Evolutionary conservation across 768 basidiomycete genomes (phyloP).

Genomic region (Amanita subjunquillea): DNA sequence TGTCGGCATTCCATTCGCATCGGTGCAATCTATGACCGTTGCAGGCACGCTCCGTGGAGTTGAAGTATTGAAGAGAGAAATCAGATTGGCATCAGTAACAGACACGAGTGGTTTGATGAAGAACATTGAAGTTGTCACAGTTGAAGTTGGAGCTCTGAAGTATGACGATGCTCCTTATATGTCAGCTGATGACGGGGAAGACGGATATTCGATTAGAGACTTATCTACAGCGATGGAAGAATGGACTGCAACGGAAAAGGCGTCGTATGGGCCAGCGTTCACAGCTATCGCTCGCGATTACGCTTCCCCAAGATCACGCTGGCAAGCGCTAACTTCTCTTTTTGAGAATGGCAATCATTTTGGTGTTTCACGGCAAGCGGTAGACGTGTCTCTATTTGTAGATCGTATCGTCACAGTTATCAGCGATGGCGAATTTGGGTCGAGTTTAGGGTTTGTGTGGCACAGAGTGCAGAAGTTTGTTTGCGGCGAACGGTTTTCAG

Average conservation of each 20-base stretch:
- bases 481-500: conserved; percentile 55
- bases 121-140: conserved; percentile 58
- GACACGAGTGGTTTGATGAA: conserved; percentile 49
- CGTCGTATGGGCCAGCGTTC: conserved; percentile 66
- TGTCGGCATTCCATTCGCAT: conserved; percentile 62
- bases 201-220: conserved; percentile 4
- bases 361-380: conserved; percentile 39
- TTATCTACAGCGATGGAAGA: conserved; percentile 46
- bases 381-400: conserved; percentile 48
- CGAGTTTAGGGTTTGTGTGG: conserved; percentile 32
- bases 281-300: conserved; percentile 31
- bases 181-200: not conserved
- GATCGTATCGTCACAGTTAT: conserved; percentile 49
- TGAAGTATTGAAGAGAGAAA: conserved; percentile 68
- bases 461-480: conserved; percentile 46
- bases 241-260: conserved; percentile 68
- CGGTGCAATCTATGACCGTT: conserved; percentile 67
- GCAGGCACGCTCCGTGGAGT: conserved; percentile 61
- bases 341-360: conserved; percentile 29
- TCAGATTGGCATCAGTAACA: conserved; percentile 43
- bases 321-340: conserved; percentile 18
- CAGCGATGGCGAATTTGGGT: conserved; percentile 39
- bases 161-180: not conserved
- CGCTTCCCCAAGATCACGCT: conserved; percentile 15
- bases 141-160: conserved; percentile 51